Percentiles rank a stretch among this genome's conserved stretches.
Conservation (phyloP, 2,329 filamentous ascomycete genomes). For the Nemania diffusa region DNA sequence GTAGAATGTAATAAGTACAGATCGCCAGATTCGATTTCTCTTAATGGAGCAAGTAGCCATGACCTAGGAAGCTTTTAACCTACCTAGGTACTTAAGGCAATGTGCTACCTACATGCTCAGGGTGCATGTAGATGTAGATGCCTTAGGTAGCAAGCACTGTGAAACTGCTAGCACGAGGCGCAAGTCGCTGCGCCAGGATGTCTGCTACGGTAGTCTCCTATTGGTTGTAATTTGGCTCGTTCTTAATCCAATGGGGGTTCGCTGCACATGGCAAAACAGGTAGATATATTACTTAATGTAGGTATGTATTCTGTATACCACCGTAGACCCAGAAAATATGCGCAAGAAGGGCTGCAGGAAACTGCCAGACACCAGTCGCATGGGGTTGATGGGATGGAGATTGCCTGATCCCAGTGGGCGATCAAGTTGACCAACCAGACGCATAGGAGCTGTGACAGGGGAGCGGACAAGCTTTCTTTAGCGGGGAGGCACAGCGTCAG, state of each 20-base stretch:
- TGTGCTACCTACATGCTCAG: not conserved
- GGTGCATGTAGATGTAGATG: not conserved
- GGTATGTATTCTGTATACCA: constrained; percentile 21
- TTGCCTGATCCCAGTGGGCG: constrained; percentile 25
- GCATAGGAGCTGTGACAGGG: constrained; percentile 3
- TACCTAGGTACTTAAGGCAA: constrained; percentile 11
- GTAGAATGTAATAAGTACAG: constrained; percentile 9
- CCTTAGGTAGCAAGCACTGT: constrained; percentile 10
- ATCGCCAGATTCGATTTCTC: not conserved
- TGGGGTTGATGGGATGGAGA: constrained; percentile 29
- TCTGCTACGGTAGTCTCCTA: not conserved
- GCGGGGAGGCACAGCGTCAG: constrained; percentile 31
- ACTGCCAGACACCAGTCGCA: constrained; percentile 26
- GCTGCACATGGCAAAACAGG: constrained; percentile 18
- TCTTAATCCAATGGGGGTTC: constrained; percentile 28
- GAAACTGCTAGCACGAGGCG: not conserved
- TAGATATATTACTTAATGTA: not conserved
- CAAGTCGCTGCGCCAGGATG: not conserved
- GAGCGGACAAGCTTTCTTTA: constrained; percentile 39
- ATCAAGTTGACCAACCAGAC: constrained; percentile 19
- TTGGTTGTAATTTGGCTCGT: constrained; percentile 30
- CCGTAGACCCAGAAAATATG: constrained; percentile 30
- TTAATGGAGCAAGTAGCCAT: not conserved
- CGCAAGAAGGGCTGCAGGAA: constrained; percentile 36
- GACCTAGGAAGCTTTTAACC: not conserved